phyloP scores from a whole-genome alignment of 129 eudicot species.

The Erigeron canadensis region DNA sequence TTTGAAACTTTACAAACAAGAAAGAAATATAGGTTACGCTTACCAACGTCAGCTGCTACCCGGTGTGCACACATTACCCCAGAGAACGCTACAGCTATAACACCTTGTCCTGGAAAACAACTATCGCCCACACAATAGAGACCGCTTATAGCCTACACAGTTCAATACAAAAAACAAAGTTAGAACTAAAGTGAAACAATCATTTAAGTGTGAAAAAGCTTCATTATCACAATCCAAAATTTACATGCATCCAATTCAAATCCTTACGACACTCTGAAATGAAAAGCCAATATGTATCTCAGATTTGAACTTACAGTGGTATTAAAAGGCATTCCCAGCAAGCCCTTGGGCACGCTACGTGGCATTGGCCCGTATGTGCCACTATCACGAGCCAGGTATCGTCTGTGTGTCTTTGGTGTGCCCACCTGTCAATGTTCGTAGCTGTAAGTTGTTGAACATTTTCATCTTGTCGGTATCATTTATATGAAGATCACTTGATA shows the following conservation, averaged over 20 bases:
- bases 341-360: constrained; percentile 76
- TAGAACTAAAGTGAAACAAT: not conserved
- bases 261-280: not conserved
- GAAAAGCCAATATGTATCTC: not conserved
- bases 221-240: not conserved
- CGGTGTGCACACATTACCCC: constrained; percentile 99
- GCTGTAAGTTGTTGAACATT: constrained; percentile 2
- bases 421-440: constrained; percentile 65
- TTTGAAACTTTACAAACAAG: not conserved
- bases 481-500: constrained; percentile 5
- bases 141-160: constrained; percentile 71
- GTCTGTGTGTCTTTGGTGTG: constrained; percentile 95
- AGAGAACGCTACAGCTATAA: constrained; percentile 96
- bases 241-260: not conserved
- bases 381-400: constrained; percentile 94
- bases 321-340: constrained; percentile 97
- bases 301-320: constrained; percentile 67
- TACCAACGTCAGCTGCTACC: constrained; percentile 96
- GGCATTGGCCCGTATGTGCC: constrained; percentile 99
- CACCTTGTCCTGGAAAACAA: constrained; percentile 99
- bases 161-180: constrained; percentile 4
- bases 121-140: constrained; percentile 99
- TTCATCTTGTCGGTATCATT: constrained; percentile 6
- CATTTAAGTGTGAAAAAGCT: not conserved
- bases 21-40: constrained; percentile 3